phyloP scores from a whole-genome alignment of 148 eudicot genomes.

The Dianthus caryophyllus region DNA sequence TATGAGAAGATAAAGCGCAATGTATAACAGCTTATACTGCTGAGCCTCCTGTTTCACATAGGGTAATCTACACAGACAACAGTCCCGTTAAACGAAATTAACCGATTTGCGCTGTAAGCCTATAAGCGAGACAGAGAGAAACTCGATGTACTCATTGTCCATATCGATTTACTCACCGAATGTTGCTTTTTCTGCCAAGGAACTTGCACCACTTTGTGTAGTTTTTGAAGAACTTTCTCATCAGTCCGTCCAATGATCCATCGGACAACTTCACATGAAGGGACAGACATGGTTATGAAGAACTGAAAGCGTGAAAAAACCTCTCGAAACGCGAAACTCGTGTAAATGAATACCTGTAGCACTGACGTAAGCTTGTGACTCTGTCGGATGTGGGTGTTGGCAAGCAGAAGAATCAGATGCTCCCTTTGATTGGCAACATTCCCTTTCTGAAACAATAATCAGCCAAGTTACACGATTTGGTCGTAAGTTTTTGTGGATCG shows the following conservation, averaged over 20 bases:
- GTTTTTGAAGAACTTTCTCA: slow-evolving; percentile 93
- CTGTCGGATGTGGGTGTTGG: slow-evolving; percentile 69
- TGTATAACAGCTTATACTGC: slow-evolving; percentile 76
- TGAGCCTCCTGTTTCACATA: slow-evolving; percentile 89
- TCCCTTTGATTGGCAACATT: slow-evolving; percentile 92
- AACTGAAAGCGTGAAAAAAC: not conserved
- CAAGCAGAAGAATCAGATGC: slow-evolving; percentile 83
- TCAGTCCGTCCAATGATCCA: slow-evolving; percentile 65
- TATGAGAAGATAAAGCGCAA: slow-evolving; percentile 88
- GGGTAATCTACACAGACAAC: slow-evolving; percentile 65
- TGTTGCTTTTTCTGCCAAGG: slow-evolving; percentile 72
- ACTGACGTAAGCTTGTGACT: slow-evolving; percentile 45
- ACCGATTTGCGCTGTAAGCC: too few species aligned
- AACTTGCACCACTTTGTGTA: slow-evolving; percentile 97
- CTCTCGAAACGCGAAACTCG: not conserved
- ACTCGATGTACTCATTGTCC: not conserved
- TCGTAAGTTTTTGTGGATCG: not conserved
- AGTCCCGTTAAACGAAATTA: slow-evolving; percentile 9
- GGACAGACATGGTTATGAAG: slow-evolving; percentile 2
- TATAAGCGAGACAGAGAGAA: too few species aligned
- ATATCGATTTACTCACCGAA: slow-evolving; percentile 45
- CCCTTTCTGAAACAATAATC: slow-evolving; percentile 49
- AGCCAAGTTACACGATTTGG: not conserved
- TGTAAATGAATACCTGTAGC: slow-evolving; percentile 48
- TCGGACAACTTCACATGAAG: slow-evolving; percentile 55